Base-by-base conservation (phyloP, 352 stramenopile genomes). In the Globisporangium acanthophoron region DNA sequence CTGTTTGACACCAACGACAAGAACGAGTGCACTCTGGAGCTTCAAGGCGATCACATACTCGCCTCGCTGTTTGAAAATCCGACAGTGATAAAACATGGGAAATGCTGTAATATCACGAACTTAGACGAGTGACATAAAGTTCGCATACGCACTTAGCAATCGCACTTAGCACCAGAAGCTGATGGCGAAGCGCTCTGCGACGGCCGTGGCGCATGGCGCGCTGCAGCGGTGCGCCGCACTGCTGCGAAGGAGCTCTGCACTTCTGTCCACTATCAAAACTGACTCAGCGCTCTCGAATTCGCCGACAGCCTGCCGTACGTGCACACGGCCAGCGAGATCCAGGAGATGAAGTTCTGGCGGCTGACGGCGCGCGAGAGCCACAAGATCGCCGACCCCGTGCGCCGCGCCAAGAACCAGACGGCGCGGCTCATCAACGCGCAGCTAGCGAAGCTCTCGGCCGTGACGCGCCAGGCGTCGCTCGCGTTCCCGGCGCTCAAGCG, bases 321-420 rank as follows among this genome's bases (percentile, higher is more conserved):
- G 41, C 68, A 84, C 71, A 94, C 84, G 52, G 80, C 80, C 5
- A 74, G 69, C 5, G 84, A 94, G 74, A 90, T 94, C 57, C 77
- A 89, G 66, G 78, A 92, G 64, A 95, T 95, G 85, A 84, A 85
- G 60, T 93, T 95, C 65, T 95, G 85, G 85, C 75, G 79, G 27
- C 65, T 78, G 31, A 62, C 63, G 31, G 66, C 88, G 62, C 76
- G 71, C 55, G 85, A 95, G 65, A 92, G 81, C 69, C 67, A 80
- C 71, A 84, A 83, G 64, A 92, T 95, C 40, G 68, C 63, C 7
- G 84, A 93, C 59, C 84, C 85, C 6, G 71, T 95, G 62, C 88
- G 88, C 48, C 78, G 84, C 62, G 79, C 82, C 49, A 88, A 88
- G 61, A 93, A 95, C 66, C 71, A 87, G 59, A 90, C 84, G 43